These are phyloP conservation scores for Davidsoniella virescens DNA, from an alignment of 2,329 filamentous ascomycete species.

Conservation along the genomic window DNA sequence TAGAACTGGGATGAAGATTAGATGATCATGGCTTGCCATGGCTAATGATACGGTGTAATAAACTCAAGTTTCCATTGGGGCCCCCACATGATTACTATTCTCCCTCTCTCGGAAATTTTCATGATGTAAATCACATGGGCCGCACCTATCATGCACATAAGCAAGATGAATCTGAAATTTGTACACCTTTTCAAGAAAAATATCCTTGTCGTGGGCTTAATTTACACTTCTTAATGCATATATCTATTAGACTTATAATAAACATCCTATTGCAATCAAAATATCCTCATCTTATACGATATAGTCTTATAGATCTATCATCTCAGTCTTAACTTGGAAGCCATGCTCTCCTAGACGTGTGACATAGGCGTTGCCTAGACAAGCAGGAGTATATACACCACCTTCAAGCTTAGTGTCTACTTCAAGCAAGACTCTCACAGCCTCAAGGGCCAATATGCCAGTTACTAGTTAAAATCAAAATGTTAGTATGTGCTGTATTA, in stretches of 20 bases:
- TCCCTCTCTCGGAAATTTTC: not conserved
- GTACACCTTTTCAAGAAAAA: too few species aligned
- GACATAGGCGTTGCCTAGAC: constrained; percentile 49
- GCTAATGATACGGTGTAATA: constrained; percentile 14
- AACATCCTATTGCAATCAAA: not conserved
- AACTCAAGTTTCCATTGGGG: constrained; percentile 12
- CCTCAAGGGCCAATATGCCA: constrained; percentile 45
- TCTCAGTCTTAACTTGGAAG: constrained; percentile 43
- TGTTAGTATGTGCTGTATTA: constrained; percentile 4
- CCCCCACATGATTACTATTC: constrained; percentile 1
- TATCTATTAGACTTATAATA: constrained; percentile 11
- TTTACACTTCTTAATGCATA: constrained; percentile 12
- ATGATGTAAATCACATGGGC: constrained; percentile 7
- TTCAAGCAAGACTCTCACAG: constrained; percentile 47
- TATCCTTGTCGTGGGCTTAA: constrained; percentile 2
- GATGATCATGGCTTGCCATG: constrained; percentile 13
- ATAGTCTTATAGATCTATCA: constrained; percentile 20
- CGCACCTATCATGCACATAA: constrained; percentile 9
- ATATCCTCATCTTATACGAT: not conserved
- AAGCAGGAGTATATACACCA: constrained; percentile 57
- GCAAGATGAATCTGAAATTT: constrained; percentile 2
- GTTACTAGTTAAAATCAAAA: constrained; percentile 34
- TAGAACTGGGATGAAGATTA: constrained; percentile 50
- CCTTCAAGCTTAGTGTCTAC: constrained; percentile 45
- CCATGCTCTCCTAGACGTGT: constrained; percentile 45